Conservation (phyloP, 345 rosid species). For the Brassica rapa region DNA sequence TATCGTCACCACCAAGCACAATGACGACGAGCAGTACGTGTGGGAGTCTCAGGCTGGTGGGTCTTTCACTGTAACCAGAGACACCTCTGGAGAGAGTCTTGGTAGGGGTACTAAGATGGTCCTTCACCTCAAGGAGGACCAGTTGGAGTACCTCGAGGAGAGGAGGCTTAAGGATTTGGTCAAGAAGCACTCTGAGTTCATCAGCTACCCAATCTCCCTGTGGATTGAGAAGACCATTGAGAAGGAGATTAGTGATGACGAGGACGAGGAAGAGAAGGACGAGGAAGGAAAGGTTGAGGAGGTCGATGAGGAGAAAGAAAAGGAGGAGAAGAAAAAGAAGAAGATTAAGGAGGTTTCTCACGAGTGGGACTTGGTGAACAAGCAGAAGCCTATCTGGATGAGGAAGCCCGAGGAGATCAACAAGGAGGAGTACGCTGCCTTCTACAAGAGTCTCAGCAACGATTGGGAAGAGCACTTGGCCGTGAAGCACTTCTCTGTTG, state of each 20-base stretch:
- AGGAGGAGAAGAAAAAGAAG: constrained; percentile 82
- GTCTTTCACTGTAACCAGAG: constrained; percentile 80
- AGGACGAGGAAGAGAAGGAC: constrained; percentile 84
- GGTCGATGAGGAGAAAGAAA: constrained; percentile 70
- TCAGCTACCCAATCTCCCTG: constrained; percentile 81
- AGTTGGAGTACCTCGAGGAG: constrained; percentile 90
- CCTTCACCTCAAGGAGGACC: constrained; percentile 78
- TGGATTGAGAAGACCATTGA: constrained; percentile 91
- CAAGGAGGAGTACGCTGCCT: constrained; percentile 89
- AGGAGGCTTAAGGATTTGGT: constrained; percentile 79
- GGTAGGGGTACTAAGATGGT: constrained; percentile 86
- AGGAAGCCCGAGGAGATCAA: constrained; percentile 89
- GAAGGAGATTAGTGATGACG: constrained; percentile 88
- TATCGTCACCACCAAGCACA: not conserved
- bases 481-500: constrained; percentile 92
- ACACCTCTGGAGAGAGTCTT: constrained; percentile 63
- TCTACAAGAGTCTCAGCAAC: constrained; percentile 90
- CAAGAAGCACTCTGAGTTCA: constrained; percentile 95
- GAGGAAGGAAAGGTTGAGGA: constrained; percentile 88
- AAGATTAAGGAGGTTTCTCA: constrained; percentile 91
- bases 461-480: constrained; percentile 95
- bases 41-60: constrained; percentile 99
- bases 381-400: constrained; percentile 97
- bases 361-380: constrained; percentile 83
- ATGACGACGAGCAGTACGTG: constrained; percentile 49